Conservation (phyloP, 208 protist genomes). For the Phytomonas sp. region DNA sequence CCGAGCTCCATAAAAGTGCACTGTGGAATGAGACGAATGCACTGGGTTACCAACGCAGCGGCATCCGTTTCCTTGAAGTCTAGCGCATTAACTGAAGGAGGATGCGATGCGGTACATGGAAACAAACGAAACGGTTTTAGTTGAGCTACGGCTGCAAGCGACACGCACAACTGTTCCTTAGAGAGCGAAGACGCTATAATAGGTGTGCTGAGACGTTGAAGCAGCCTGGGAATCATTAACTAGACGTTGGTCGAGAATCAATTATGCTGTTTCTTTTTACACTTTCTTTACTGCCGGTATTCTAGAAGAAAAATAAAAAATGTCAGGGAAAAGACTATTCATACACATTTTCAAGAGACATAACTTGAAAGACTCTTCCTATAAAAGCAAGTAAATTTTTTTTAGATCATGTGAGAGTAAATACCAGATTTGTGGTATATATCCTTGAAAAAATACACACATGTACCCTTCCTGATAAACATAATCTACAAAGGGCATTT, state of each 20-base stretch:
- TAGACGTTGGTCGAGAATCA: slow-evolving; percentile 10
- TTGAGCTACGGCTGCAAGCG: slow-evolving; percentile 43
- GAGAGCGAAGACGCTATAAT: slow-evolving; percentile 14
- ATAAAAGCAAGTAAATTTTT: too few relatives aligned
- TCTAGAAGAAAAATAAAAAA: background rate
- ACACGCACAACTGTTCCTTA: slow-evolving; percentile 56
- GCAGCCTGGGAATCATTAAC: slow-evolving; percentile 13
- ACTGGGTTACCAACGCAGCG: slow-evolving; percentile 14
- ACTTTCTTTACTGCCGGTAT: background rate
- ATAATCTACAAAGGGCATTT: background rate
- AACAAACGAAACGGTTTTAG: slow-evolving; percentile 11
- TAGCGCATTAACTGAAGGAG: background rate
- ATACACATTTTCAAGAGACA: background rate
- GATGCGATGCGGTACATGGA: background rate
- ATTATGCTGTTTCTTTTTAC: background rate
- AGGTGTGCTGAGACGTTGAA: slow-evolving; percentile 18
- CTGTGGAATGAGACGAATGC: slow-evolving; percentile 24
- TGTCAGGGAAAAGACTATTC: background rate
- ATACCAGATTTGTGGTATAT: too few relatives aligned
- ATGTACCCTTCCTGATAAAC: background rate
- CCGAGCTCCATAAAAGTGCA: slow-evolving; percentile 50
- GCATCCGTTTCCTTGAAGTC: background rate
- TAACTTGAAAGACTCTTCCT: too few relatives aligned
- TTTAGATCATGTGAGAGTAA: too few relatives aligned
- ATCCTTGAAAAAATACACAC: too few relatives aligned